These are phyloP conservation scores for Cystoisospora suis DNA, from an alignment of 169 alveolate genomes.

Conservation along the genomic window DNA sequence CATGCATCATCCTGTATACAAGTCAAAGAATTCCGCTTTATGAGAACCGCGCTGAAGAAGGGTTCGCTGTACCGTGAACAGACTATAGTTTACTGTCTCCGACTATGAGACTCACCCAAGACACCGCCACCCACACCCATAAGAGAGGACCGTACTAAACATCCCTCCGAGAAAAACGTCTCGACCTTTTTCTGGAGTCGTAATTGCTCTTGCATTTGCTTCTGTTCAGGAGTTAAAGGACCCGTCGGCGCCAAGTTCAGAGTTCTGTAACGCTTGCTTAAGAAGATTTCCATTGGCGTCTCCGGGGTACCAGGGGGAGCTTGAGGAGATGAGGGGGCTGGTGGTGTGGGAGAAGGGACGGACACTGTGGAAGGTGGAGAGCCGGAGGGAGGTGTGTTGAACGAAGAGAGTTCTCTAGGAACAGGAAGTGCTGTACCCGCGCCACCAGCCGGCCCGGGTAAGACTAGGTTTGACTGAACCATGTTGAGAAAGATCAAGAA, in stretches of 20 bases:
- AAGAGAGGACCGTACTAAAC: constrained; percentile 54
- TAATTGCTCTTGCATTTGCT: constrained; percentile 31
- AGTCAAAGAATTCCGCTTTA: not conserved
- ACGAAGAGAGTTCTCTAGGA: too few relatives aligned
- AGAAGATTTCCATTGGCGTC: constrained; percentile 28
- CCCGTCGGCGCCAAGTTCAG: not conserved
- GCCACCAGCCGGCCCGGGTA: too few relatives aligned
- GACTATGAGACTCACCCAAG: constrained; percentile 48
- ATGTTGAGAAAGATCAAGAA: too few relatives aligned
- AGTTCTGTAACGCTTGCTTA: constrained; percentile 1
- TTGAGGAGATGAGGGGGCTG: not conserved
- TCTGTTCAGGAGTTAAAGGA: not conserved
- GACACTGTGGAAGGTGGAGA: too few relatives aligned
- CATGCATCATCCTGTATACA: not conserved
- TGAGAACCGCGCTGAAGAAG: not conserved
- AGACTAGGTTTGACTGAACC: too few relatives aligned
- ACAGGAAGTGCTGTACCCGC: too few relatives aligned
- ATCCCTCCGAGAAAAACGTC: constrained; percentile 60
- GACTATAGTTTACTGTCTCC: not conserved
- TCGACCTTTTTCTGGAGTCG: constrained; percentile 44
- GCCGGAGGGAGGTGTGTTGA: too few relatives aligned
- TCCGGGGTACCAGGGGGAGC: not conserved
- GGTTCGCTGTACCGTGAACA: not conserved
- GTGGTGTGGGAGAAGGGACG: not conserved
- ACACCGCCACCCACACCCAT: constrained; percentile 68